A percentile compares a stretch with the other conserved stretches of the same genome.
Conservation (phyloP, 331 rosid species). For the Malus hybrid region DNA sequence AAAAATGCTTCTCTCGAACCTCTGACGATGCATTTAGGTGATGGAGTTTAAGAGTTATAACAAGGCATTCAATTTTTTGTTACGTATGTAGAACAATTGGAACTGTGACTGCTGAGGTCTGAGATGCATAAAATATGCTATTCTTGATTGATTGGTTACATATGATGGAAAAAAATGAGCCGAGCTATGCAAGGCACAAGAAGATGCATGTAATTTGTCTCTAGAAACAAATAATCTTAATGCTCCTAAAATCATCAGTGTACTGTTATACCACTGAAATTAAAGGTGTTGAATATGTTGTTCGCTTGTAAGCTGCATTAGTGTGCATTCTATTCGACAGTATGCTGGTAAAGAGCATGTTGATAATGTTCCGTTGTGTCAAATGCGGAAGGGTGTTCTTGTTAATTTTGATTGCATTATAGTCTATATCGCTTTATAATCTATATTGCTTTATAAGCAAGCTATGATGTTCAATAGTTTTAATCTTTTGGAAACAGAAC, state of each 20-base stretch:
- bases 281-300: neutral
- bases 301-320: neutral
- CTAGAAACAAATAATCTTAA: neutral
- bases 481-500: conserved; percentile 32
- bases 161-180: neutral
- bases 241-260: neutral
- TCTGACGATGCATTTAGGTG: neutral
- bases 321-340: neutral
- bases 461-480: neutral
- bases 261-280: neutral
- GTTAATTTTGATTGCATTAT: neutral
- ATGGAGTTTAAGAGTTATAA: neutral
- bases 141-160: neutral
- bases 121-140: neutral
- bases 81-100: neutral
- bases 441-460: neutral
- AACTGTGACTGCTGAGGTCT: neutral
- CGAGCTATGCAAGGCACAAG: neutral
- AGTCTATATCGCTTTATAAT: neutral
- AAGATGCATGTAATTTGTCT: neutral
- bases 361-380: neutral
- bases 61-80: neutral
- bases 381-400: neutral
- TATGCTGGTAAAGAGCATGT: neutral
- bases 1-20: neutral